phyloP scores from a whole-genome alignment of 441 rosid genomes.

The Breynia disticha region DNA sequence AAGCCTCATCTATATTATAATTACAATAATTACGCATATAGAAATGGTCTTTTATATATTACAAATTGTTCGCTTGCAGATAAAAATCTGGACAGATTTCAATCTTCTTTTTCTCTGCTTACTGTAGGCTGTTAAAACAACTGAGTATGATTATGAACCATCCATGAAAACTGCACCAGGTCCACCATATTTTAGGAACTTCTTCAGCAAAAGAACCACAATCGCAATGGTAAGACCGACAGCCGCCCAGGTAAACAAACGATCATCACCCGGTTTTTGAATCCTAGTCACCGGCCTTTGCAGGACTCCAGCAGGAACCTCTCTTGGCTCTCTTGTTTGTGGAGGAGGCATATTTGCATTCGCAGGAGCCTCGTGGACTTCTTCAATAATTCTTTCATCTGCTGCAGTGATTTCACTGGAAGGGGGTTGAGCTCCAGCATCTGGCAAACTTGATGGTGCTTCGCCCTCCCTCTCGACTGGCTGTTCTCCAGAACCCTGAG shows the following conservation, averaged over 20 bases:
- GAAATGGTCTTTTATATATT: conserved; percentile 3
- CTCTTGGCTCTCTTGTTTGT: conserved; percentile 19
- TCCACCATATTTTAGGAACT: conserved; percentile 68
- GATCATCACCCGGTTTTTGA: conserved; percentile 67
- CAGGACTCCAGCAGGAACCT: conserved; percentile 25
- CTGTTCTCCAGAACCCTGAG: conserved; percentile 27
- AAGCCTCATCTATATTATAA: conserved; percentile 11
- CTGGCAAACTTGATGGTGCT: conserved; percentile 22
- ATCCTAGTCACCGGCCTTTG: conserved; percentile 26
- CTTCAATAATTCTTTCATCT: conserved; percentile 33
- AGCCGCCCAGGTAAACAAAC: conserved; percentile 72
- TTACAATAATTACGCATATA: conserved; percentile 18
- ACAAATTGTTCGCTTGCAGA: conserved; percentile 9
- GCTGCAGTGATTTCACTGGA: conserved; percentile 16
- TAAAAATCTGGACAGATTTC: not conserved
- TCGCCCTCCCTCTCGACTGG: conserved; percentile 18
- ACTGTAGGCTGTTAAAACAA: not conserved
- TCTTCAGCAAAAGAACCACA: conserved; percentile 74
- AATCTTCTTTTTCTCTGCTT: not conserved
- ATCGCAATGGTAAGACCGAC: conserved; percentile 81
- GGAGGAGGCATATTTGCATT: conserved; percentile 22
- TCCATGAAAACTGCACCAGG: conserved; percentile 73
- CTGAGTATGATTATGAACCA: conserved; percentile 36
- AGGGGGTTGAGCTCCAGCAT: conserved; percentile 15
- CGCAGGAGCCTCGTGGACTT: conserved; percentile 30